Conservation (phyloP, 192 early-diverging fungal species). For the Geranomyces michiganensis region DNA sequence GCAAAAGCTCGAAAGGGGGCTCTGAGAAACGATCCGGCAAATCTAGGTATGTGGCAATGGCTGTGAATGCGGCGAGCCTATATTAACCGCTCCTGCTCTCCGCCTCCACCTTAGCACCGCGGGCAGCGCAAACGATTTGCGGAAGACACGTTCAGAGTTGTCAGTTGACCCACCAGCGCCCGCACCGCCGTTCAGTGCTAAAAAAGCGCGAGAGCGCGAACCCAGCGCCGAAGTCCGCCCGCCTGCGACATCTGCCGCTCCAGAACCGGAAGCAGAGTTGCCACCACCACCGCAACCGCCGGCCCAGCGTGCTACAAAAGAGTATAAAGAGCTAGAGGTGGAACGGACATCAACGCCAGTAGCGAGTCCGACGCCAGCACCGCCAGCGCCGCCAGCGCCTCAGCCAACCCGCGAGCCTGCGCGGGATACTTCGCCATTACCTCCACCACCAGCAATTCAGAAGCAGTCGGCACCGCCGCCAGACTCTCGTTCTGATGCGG, state of each 20-base stretch:
- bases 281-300: slow-evolving; percentile 18
- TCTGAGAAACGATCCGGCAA: not conserved
- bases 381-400: not conserved
- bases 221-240: not conserved
- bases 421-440: not conserved
- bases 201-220: slow-evolving; percentile 4
- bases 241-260: not conserved
- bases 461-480: slow-evolving; percentile 5
- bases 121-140: slow-evolving; percentile 19
- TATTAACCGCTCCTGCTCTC: not conserved
- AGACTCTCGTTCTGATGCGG: slow-evolving; percentile 4
- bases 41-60: not conserved
- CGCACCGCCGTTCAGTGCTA: not conserved
- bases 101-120: not conserved
- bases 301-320: slow-evolving; percentile 23
- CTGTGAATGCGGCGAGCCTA: too few relatives aligned
- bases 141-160: slow-evolving; percentile 8
- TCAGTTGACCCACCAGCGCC: slow-evolving; percentile 8
- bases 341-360: slow-evolving; percentile 5
- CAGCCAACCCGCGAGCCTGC: not conserved
- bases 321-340: slow-evolving; percentile 1
- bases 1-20: not conserved
- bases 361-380: slow-evolving; percentile 17
- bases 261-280: slow-evolving; percentile 1
- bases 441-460: not conserved